Evolutionary conservation across 768 basidiomycete genomes (phyloP), one percentile per base, ranked within the genome.

Genomic region (Naematelia aurantialba): DNA sequence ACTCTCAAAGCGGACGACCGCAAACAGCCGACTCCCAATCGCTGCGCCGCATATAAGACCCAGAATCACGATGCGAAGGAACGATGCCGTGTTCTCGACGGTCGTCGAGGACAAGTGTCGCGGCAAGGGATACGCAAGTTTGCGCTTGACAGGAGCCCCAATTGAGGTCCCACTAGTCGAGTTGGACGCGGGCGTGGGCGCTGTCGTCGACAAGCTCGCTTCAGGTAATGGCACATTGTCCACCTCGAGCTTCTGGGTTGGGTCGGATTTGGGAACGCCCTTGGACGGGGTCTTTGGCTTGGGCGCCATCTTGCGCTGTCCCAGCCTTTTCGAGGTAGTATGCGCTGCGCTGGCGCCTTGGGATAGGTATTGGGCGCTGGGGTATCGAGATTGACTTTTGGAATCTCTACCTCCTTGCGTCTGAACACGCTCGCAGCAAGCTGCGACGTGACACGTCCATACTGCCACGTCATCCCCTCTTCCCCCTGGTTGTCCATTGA

Each of bases 1-100:
- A 82, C 91, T 94, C 81, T 99, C 96, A 76, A 96, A 97, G 68
- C 97, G 90, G 63, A 98, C 81, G 70, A 99, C 96, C 64, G 96
- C 94, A 74, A 99, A 99, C 71, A 97, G 82, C 77, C 96, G 86
- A 59, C 92, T 94, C 30, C 93, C 87, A 72, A 97, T 89, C 22
- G 96, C 93, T 70, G 93, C 91, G 67, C 84, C 91, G 56, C 91
- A 91, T 70, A 98, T 97, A 73, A 94, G 82, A 14, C 84, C 82
- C 57, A 99, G 87, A 22, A 93, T 88, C 65, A 96, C 83, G 63
- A 94, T 91, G 65, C 90, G 87, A 66, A 99, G 81, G 66, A 98
- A 82, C 52, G 91, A 91, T 44, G 87, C 84, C n/a, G 89, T 88
- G 70, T 97, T 96, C 53, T 84, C 80, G 68, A 92, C 85, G 45